Evolutionary conservation across 2,329 filamentous ascomycete genomes (phyloP).

Genomic region (Ceratocystis cubensis): DNA sequence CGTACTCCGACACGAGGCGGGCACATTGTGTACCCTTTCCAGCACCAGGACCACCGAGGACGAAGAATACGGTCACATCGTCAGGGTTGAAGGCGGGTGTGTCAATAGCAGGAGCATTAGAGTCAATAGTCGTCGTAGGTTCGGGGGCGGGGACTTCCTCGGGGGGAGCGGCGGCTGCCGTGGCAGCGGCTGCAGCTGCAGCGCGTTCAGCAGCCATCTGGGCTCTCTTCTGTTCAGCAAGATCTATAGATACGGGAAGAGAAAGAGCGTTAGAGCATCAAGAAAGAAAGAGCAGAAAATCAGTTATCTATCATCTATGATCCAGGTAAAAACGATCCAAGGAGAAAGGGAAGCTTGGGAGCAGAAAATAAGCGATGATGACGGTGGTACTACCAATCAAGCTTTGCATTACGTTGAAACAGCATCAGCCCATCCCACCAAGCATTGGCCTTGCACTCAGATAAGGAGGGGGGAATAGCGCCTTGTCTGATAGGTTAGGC

Average conservation of each 20-base stretch:
- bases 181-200: slow-evolving; percentile 11
- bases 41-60: slow-evolving; percentile 87
- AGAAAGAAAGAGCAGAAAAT: slow-evolving; percentile 20
- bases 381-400: background rate
- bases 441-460: background rate
- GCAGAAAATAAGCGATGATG: background rate
- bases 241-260: slow-evolving; percentile 1
- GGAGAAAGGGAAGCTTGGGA: background rate
- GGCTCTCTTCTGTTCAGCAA: slow-evolving; percentile 14
- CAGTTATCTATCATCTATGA: background rate
- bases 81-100: slow-evolving; percentile 59
- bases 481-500: background rate
- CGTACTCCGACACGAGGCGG: slow-evolving; percentile 73
- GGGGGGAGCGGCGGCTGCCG: background rate
- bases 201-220: slow-evolving; percentile 17
- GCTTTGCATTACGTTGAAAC: background rate
- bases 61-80: slow-evolving; percentile 85
- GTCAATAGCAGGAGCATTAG: slow-evolving; percentile 2
- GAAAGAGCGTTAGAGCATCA: slow-evolving; percentile 22
- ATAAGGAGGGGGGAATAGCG: background rate
- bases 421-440: background rate
- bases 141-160: slow-evolving; percentile 56
- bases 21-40: slow-evolving; percentile 95
- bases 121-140: slow-evolving; percentile 28
- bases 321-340: background rate